Percentiles rank a stretch among this genome's conserved stretches.
Conservation (phyloP, 768 basidiomycete species). For the Boletus subparvulus region DNA sequence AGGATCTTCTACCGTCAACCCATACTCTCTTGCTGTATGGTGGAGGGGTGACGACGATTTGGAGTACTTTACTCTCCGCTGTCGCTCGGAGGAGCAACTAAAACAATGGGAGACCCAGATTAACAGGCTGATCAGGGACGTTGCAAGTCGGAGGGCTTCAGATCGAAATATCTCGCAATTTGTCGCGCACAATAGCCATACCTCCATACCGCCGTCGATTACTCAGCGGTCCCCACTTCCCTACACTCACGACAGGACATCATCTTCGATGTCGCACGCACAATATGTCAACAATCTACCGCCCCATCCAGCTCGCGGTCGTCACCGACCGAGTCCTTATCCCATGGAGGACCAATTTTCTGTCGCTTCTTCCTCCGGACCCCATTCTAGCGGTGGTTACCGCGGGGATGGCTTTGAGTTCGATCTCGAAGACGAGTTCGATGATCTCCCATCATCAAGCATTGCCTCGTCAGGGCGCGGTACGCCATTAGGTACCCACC, state of each 20-base stretch:
- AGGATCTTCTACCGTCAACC: constrained; percentile 52
- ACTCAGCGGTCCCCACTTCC: constrained; percentile 37
- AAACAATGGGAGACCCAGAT: constrained; percentile 90
- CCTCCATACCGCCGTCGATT: constrained; percentile 38
- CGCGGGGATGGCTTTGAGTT: constrained; percentile 63
- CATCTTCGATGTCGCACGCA: constrained; percentile 34
- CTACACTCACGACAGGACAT: constrained; percentile 37
- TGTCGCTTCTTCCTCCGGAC: constrained; percentile 30
- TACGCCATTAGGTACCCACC: constrained; percentile 64
- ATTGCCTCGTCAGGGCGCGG: constrained; percentile 62
- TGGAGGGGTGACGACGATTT: constrained; percentile 94
- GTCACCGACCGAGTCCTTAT: constrained; percentile 37
- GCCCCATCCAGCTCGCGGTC: constrained; percentile 35
- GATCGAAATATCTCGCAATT: constrained; percentile 63
- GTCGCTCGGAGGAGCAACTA: constrained; percentile 89
- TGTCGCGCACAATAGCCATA: constrained; percentile 40
- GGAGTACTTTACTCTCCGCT: constrained; percentile 93
- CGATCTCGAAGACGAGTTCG: constrained; percentile 72
- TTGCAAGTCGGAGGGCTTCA: constrained; percentile 65
- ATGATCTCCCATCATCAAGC: constrained; percentile 63
- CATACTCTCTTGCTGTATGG: constrained; percentile 84
- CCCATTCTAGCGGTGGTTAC: constrained; percentile 23
- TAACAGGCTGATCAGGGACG: constrained; percentile 80
- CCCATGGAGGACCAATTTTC: constrained; percentile 41
- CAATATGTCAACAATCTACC: constrained; percentile 33